Conservation (phyloP, 306 rosid species). For the Sicyos baderoa region DNA sequence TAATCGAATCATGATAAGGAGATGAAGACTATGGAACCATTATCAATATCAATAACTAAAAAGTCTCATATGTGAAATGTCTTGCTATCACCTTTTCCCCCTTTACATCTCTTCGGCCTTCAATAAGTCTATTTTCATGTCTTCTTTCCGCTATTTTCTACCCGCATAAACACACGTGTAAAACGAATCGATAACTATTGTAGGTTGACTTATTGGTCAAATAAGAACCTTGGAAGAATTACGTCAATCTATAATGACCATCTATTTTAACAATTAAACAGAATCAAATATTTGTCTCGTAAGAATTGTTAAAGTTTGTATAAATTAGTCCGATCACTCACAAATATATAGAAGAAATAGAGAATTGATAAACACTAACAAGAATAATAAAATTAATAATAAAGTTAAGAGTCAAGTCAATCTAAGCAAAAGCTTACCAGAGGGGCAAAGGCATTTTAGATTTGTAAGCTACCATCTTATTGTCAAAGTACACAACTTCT, state of each 20-base stretch:
- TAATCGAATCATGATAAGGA: not conserved
- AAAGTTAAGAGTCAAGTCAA: conserved; percentile 3
- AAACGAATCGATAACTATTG: too few relatives aligned
- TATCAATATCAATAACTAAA: not conserved
- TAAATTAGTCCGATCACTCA: too few relatives aligned
- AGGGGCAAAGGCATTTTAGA: not conserved
- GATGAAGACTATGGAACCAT: not conserved
- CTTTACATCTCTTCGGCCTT: not conserved
- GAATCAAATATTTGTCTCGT: too few relatives aligned
- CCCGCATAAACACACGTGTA: too few relatives aligned
- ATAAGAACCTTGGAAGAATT: too few relatives aligned
- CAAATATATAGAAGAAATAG: too few relatives aligned
- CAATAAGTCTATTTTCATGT: conserved; percentile 10
- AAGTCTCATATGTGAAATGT: not conserved
- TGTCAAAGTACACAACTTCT: conserved; percentile 1
- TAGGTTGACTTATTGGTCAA: too few relatives aligned
- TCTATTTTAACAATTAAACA: too few relatives aligned
- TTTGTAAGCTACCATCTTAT: conserved; percentile 1
- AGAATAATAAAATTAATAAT: too few relatives aligned
- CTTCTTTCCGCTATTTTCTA: not conserved
- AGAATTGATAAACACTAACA: not conserved
- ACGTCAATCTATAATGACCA: too few relatives aligned
- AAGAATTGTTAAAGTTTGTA: too few relatives aligned
- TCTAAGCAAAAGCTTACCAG: not conserved
- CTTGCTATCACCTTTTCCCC: not conserved